These are phyloP conservation scores for Solanum peruvianum DNA, from an alignment of 257 asterid genomes.

Conservation along the genomic window DNA sequence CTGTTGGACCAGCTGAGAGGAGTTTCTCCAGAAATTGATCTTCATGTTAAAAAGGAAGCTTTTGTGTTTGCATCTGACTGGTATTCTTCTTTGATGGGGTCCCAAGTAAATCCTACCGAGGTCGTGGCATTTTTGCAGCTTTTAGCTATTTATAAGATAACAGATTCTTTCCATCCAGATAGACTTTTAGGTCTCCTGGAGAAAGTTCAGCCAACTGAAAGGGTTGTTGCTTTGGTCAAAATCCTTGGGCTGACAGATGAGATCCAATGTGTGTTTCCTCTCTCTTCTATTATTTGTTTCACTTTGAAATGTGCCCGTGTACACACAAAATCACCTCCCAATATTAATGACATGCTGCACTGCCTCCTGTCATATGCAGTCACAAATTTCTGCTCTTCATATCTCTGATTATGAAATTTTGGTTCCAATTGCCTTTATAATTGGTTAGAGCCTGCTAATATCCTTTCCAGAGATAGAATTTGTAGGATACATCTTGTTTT, in stretches of 20 bases:
- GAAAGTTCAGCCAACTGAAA: not conserved
- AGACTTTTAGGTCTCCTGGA: not conserved
- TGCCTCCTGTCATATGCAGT: not conserved
- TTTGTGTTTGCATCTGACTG: not conserved
- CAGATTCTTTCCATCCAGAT: not conserved
- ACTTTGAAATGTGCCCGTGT: not conserved
- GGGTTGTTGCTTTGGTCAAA: not conserved
- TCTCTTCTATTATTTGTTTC: not conserved
- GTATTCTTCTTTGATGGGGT: not conserved
- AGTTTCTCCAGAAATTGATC: not conserved
- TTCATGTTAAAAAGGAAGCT: not conserved
- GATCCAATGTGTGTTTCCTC: not conserved
- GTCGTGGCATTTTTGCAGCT: constrained; percentile 1
- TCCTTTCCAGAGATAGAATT: not conserved
- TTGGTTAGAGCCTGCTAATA: not conserved
- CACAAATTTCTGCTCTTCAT: not conserved
- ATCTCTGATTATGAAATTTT: not conserved
- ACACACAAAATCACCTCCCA: not conserved
- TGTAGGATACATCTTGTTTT: not conserved
- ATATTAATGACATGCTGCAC: not conserved
- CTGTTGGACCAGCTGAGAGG: constrained; percentile 2
- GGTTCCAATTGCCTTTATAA: not conserved
- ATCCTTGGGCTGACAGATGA: not conserved
- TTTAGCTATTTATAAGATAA: not conserved
- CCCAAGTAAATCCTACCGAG: not conserved